Percentiles rank a stretch among this genome's conserved stretches.
Conservation (phyloP, 2,329 filamentous ascomycete genomes). For the Colletotrichum lini region DNA sequence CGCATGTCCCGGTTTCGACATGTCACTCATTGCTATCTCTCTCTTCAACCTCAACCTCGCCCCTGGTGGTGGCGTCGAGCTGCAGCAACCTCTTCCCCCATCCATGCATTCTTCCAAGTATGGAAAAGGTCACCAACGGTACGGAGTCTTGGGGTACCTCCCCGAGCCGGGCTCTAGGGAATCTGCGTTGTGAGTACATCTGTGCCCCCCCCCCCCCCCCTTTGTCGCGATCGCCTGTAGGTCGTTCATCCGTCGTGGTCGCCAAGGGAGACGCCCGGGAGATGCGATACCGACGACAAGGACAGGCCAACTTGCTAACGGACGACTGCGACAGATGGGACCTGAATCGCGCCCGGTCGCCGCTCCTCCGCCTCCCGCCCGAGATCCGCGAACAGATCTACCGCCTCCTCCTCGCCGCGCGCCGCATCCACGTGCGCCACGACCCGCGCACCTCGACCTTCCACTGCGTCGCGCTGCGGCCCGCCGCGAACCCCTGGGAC, state of each 20-base stretch:
- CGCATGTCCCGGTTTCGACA: conserved; percentile 15
- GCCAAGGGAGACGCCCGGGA: too few relatives aligned
- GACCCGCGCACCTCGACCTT: conserved; percentile 47
- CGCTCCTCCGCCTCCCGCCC: conserved; percentile 45
- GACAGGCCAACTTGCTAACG: neutral
- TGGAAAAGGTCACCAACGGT: conserved; percentile 31
- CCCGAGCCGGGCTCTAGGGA: conserved; percentile 36
- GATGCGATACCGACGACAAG: neutral
- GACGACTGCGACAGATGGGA: conserved; percentile 24
- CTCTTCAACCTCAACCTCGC: neutral
- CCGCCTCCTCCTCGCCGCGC: conserved; percentile 44
- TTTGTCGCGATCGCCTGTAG: neutral
- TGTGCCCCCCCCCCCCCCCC: neutral
- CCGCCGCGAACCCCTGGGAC: conserved; percentile 50
- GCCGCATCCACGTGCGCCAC: conserved; percentile 45
- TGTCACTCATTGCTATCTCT: neutral
- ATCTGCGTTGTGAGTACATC: conserved; percentile 32
- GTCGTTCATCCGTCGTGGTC: too few relatives aligned
- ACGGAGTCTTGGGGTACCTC: conserved; percentile 38
- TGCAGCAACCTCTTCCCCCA: conserved; percentile 1
- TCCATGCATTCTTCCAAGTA: conserved; percentile 39
- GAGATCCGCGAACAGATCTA: conserved; percentile 48
- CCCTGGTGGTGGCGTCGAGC: conserved; percentile 5
- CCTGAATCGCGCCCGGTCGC: conserved; percentile 30
- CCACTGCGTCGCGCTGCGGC: conserved; percentile 48